These are phyloP conservation scores for Rhododendron molle DNA, from an alignment of 148 eudicot genomes.

Conservation along the genomic window DNA sequence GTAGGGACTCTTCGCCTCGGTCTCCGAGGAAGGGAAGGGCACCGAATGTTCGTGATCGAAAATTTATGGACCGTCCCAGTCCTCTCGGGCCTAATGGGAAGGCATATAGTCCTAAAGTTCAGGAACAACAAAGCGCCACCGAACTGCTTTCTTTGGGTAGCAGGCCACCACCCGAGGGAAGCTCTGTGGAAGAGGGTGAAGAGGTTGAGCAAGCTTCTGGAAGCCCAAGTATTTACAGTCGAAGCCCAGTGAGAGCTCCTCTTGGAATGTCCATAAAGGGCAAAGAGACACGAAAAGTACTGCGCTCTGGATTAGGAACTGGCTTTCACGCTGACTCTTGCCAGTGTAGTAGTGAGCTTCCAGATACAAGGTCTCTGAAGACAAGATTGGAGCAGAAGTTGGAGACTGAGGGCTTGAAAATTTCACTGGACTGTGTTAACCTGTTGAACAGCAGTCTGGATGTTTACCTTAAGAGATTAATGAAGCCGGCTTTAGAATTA, in stretches of 20 bases:
- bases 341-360: constrained; percentile 43
- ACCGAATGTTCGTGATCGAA: constrained; percentile 42
- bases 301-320: constrained; percentile 25
- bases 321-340: constrained; percentile 33
- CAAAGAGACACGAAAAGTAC: constrained; percentile 49
- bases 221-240: constrained; percentile 52
- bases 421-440: constrained; percentile 57
- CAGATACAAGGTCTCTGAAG: constrained; percentile 46
- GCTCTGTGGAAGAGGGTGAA: constrained; percentile 68
- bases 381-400: constrained; percentile 52
- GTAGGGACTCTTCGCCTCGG: constrained; percentile 43
- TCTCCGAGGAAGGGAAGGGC: constrained; percentile 65
- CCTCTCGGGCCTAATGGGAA: constrained; percentile 75
- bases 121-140: constrained; percentile 65
- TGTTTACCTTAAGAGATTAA: constrained; percentile 53
- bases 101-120: constrained; percentile 38
- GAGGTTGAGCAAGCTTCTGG: constrained; percentile 73
- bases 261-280: constrained; percentile 52
- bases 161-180: constrained; percentile 59
- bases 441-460: constrained; percentile 64
- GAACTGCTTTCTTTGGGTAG: constrained; percentile 67
- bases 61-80: constrained; percentile 53
- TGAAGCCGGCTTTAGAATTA: constrained; percentile 52
- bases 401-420: constrained; percentile 48
- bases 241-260: constrained; percentile 76